Evolutionary conservation across 73 alveolate species (phyloP).

Genomic region (Paramecium octaurelia): DNA sequence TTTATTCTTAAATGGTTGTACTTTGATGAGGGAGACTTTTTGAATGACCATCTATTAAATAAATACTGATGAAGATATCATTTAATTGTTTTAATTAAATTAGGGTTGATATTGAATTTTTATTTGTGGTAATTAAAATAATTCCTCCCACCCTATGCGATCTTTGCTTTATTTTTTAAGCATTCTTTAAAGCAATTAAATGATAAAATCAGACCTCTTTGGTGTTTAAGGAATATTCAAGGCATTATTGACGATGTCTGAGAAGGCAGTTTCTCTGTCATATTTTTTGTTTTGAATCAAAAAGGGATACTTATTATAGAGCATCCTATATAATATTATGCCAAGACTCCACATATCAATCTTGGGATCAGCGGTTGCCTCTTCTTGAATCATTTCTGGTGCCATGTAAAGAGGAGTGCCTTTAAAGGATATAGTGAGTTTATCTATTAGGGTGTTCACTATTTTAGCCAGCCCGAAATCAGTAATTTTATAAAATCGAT

Average conservation of each 20-base stretch:
- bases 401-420: slow-evolving; percentile 66
- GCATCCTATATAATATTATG: slow-evolving; percentile 48
- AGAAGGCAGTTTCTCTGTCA: slow-evolving; percentile 55
- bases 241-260: slow-evolving; percentile 33
- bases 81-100: background rate
- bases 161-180: slow-evolving; percentile 34
- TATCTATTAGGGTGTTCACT: slow-evolving; percentile 30
- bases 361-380: slow-evolving; percentile 53
- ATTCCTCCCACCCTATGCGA: slow-evolving; percentile 58
- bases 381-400: slow-evolving; percentile 57
- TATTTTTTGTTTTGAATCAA: slow-evolving; percentile 42
- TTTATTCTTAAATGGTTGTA: slow-evolving; percentile 11
- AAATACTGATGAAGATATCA: slow-evolving; percentile 50
- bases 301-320: slow-evolving; percentile 50
- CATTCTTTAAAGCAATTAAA: slow-evolving; percentile 37
- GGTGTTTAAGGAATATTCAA: slow-evolving; percentile 8
- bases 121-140: background rate
- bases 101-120: background rate
- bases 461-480: slow-evolving; percentile 63
- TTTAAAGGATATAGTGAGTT: slow-evolving; percentile 5
- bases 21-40: slow-evolving; percentile 40
- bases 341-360: slow-evolving; percentile 65
- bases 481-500: slow-evolving; percentile 55
- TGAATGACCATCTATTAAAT: slow-evolving; percentile 40
- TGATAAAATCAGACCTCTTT: slow-evolving; percentile 17